Base-by-base conservation (phyloP, 2,329 filamentous ascomycete species). In the Alternaria brassicae region DNA sequence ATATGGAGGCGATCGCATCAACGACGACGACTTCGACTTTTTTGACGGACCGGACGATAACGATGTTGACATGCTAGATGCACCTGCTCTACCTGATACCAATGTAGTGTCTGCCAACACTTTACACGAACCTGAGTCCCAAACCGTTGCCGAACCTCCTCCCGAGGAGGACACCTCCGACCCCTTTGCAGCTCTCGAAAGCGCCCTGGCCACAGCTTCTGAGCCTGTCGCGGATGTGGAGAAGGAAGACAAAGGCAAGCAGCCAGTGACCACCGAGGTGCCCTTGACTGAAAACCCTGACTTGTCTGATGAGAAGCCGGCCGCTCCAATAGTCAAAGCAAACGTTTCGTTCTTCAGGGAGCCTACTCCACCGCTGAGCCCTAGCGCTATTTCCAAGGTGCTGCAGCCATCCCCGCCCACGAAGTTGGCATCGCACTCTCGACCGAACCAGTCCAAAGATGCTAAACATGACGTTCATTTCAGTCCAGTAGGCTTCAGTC, bases 21-120 rank as follows among this genome's bases (percentile, higher is more conserved):
- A 89, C 1, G 91, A 95, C 67, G 91, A 88, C 6, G 91, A 95
- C 71, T 94, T 94, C 73, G 91, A 86, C 72, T 94, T 93, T 75
- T 94, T 94, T 67, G 91, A 94, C 68, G 88, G 90, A 61, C 83
- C 83, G 2, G 80, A 79, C 45, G 79, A 74, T 40, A 76, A 74
- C n/a, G 74, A 76, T 27, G 62, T 73, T 21, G 70, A 75, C 23
- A 77, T 79, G 71, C 44, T 70, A 15, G 75, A 77, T 48, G 72
- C 68, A 9, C 61, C 68, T 8, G 42, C 61, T 4, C 36, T 60
- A 2, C 56, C 68, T 17, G 65, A 74, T 9, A 61, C 27, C 13
- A 68, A 63, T 19, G 63, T 58, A 6, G 51, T 61, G 10, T 34
- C 61, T 21, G 28, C 39, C 6, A 28, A 58, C 4, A 21, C 45